Evolutionary conservation across 306 rosid species (phyloP), one percentile per base, ranked within the genome.

Genomic region (Citrullus amarus): DNA sequence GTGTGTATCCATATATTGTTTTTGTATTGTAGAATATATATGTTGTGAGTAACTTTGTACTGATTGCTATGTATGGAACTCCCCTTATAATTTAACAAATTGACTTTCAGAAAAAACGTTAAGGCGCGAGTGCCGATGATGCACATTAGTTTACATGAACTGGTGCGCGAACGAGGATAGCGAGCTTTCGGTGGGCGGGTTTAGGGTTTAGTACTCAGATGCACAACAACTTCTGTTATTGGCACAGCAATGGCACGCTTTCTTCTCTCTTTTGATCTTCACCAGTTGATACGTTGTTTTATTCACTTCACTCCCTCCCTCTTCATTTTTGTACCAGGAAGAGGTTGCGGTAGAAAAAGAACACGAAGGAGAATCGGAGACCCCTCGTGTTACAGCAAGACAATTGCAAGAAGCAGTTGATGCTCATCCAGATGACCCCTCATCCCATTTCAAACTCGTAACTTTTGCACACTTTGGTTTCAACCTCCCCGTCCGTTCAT

Each of bases 381-480:
- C 73, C 73, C 30, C 54, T 20, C 28, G 9, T 44, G 12, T 34
- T 5, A 65, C 51, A 65, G 63, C 80, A 36, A 82, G 59, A 82
- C 86, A 59, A 34, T 77, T 85, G 74, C 81, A 83, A 75, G 86
- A 85, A 54, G 70, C 86, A 8, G 54, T 87, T 51, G 77, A 84
- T 63, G 84, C 80, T 44, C 76, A 77, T 36, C 88, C 91, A 1
- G 88, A 90, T 11, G 90, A 88, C 16, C 82, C 90, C 48, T 82
- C 88, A 7, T 84, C 87, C n/a, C 91, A 81, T 82, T 87, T 85
- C 80, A 75, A 87, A 56, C 84, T 85, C 41, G 93, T 86, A 71
- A 46, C 71, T 59, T 25, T 68, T 55, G 14, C 46, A 34, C 17
- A 16, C 41, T 8, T 14, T 67, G 55, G 43, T 9, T n/a, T 44